Conservation (phyloP, 139 green algal genomes). For the Picochlorum sp. region DNA sequence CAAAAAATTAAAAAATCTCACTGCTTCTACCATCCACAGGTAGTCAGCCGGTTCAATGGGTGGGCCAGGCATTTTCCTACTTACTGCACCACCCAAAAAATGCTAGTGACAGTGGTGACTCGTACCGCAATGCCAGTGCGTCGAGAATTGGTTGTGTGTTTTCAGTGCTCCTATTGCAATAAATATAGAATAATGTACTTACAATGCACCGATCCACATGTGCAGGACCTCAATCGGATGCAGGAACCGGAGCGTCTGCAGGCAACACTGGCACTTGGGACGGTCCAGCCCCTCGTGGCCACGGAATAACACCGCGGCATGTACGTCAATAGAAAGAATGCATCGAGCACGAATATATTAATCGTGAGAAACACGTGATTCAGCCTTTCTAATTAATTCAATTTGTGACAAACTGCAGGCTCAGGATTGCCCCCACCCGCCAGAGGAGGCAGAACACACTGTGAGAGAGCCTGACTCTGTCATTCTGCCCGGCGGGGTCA, state of each 20-base stretch:
- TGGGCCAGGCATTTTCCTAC: constrained; percentile 50
- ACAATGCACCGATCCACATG: too few relatives aligned
- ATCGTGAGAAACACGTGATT: constrained; percentile 19
- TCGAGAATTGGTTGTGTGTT: background rate
- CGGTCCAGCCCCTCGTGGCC: constrained; percentile 54
- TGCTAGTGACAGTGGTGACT: constrained; percentile 32
- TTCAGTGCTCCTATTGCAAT: too few relatives aligned
- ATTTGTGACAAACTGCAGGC: too few relatives aligned
- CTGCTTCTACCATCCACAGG: too few relatives aligned
- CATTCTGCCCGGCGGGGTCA: constrained; percentile 29
- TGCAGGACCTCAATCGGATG: too few relatives aligned
- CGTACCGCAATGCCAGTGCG: constrained; percentile 28
- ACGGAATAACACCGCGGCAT: constrained; percentile 2
- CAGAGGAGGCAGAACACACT: background rate
- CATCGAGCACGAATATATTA: too few relatives aligned
- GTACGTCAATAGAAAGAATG: background rate
- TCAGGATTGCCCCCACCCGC: background rate
- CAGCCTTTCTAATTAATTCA: too few relatives aligned
- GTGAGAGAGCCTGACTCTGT: constrained; percentile 22
- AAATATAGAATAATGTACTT: too few relatives aligned
- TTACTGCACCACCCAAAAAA: constrained; percentile 20
- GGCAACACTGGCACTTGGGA: constrained; percentile 63
- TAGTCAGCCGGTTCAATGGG: constrained; percentile 43
- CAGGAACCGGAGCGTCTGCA: too few relatives aligned
- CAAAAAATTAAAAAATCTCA: too few relatives aligned